Evolutionary conservation across 1,284 basidiomycete species (phyloP).

Genomic region (Rugosomyces carneus): DNA sequence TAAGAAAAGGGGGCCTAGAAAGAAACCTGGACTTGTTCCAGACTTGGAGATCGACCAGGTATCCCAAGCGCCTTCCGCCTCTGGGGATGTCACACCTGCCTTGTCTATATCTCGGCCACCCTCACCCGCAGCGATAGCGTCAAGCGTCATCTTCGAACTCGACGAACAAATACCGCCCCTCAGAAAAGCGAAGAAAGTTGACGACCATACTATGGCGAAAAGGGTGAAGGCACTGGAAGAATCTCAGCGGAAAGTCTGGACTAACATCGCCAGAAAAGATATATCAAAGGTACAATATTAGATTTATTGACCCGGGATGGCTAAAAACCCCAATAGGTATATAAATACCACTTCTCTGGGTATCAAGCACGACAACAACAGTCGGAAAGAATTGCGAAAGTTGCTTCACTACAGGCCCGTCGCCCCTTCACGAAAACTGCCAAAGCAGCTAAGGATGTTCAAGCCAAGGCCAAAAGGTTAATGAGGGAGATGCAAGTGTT

Average conservation of each 20-base stretch:
- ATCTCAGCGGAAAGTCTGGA: conserved; percentile 82
- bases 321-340: conserved; percentile 47
- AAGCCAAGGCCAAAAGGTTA: conserved; percentile 81
- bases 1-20: conserved; percentile 37
- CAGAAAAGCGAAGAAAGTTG: conserved; percentile 69
- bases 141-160: conserved; percentile 64
- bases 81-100: conserved; percentile 49
- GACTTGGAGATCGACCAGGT: conserved; percentile 45
- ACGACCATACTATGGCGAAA: conserved; percentile 64
- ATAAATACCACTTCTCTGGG: conserved; percentile 68
- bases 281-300: conserved; percentile 60
- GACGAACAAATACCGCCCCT: conserved; percentile 62
- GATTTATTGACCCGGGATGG: conserved; percentile 9
- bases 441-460: conserved; percentile 84
- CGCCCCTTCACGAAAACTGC: conserved; percentile 74
- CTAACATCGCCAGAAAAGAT: conserved; percentile 75
- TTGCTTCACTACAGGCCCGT: conserved; percentile 78
- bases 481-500: conserved; percentile 96
- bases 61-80: conserved; percentile 52
- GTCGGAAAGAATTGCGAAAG: conserved; percentile 70
- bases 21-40: conserved; percentile 36
- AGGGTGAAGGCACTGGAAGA: conserved; percentile 76
- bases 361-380: conserved; percentile 62
- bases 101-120: conserved; percentile 52
- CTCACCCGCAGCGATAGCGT: conserved; percentile 52